Conservation (phyloP, 2,329 filamentous ascomycete species). For the Cladosporium sp. region DNA sequence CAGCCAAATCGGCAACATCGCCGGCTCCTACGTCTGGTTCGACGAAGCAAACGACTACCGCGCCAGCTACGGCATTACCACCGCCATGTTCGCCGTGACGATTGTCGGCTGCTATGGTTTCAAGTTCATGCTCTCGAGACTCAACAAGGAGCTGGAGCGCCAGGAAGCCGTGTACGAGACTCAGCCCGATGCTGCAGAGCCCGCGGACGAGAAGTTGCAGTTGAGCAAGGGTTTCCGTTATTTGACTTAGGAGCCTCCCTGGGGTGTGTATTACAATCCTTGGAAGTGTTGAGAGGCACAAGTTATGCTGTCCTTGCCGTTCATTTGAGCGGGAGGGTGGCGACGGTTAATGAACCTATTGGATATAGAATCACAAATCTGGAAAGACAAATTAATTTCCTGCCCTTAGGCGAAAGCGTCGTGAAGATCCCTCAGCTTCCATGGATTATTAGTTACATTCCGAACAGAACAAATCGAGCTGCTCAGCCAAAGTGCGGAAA, state of each 20-base stretch:
- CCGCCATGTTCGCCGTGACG: conserved; percentile 30
- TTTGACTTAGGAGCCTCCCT: conserved; percentile 35
- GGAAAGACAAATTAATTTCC: too few relatives aligned
- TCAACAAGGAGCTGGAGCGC: conserved; percentile 66
- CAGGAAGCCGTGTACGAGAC: conserved; percentile 52
- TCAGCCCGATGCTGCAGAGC: conserved; percentile 46
- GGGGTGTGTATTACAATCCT: too few relatives aligned
- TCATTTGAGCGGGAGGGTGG: too few relatives aligned
- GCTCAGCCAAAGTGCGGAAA: too few relatives aligned
- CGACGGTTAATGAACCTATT: too few relatives aligned
- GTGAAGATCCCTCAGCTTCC: too few relatives aligned
- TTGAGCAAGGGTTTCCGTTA: conserved; percentile 61
- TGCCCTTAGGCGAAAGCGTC: too few relatives aligned
- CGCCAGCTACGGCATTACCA: conserved; percentile 25
- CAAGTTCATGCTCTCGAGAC: conserved; percentile 51
- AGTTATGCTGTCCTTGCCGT: too few relatives aligned
- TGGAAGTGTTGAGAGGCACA: too few relatives aligned
- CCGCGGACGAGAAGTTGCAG: conserved; percentile 40
- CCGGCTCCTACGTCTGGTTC: conserved; percentile 59
- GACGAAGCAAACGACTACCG: conserved; percentile 51
- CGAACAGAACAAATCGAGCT: too few relatives aligned
- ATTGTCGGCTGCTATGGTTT: conserved; percentile 22
- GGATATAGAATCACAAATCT: too few relatives aligned
- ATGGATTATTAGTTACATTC: too few relatives aligned
- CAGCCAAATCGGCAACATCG: conserved; percentile 46